Percentiles rank a stretch among this genome's conserved stretches.
phyloP scores from a whole-genome alignment of 2,329 filamentous ascomycete genomes.

The Diatrype stigma region DNA sequence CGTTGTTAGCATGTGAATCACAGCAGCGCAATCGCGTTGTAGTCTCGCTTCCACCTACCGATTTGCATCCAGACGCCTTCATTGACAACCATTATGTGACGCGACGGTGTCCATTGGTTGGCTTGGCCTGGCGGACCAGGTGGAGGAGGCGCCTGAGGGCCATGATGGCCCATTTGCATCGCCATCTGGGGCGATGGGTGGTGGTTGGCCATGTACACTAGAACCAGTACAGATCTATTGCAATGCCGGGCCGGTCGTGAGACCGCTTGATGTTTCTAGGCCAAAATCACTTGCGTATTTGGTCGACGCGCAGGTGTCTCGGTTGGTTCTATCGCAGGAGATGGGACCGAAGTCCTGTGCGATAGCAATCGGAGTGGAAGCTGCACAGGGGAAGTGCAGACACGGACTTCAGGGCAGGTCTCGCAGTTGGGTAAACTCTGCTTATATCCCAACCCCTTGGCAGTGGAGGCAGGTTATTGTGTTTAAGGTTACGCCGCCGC shows the following conservation, averaged over 20 bases:
- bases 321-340: background rate
- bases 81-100: conserved; percentile 74
- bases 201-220: conserved; percentile 64
- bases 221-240: background rate
- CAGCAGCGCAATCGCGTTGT: background rate
- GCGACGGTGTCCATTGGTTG: conserved; percentile 60
- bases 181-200: conserved; percentile 76
- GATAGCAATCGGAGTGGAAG: background rate
- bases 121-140: conserved; percentile 53
- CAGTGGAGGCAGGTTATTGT: background rate
- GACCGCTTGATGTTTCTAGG: conserved; percentile 6
- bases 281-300: background rate
- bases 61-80: conserved; percentile 90
- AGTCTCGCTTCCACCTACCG: conserved; percentile 54
- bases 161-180: conserved; percentile 66
- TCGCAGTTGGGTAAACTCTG: background rate
- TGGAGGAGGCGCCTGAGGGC: conserved; percentile 58
- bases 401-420: background rate
- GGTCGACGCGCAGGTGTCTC: background rate
- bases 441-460: background rate
- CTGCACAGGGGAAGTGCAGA: background rate
- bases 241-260: conserved; percentile 10
- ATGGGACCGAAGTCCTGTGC: background rate
- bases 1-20: conserved; percentile 17
- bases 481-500: background rate